A percentile compares a stretch with the other conserved stretches of the same genome.
Conservation (phyloP, 352 stramenopile genomes). For the Globisporangium echinulatum region DNA sequence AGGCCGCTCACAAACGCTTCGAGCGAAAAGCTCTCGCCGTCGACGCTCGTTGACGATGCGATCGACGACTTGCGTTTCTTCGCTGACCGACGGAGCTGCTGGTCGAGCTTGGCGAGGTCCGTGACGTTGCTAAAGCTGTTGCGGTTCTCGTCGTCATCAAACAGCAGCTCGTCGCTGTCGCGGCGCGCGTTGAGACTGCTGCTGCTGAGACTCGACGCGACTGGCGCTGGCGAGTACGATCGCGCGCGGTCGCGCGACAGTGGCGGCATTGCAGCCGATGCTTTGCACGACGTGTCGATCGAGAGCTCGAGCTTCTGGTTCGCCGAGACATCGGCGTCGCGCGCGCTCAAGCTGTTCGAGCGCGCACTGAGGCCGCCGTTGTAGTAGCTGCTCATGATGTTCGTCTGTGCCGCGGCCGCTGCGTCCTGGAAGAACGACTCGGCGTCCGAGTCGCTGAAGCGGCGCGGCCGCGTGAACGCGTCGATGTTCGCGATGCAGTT, state of each 20-base stretch:
- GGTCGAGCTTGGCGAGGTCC: slow-evolving; percentile 11
- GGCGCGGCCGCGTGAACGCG: slow-evolving; percentile 39
- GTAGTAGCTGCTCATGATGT: slow-evolving; percentile 9
- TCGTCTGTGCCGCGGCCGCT: slow-evolving; percentile 19
- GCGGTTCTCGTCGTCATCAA: slow-evolving; percentile 7
- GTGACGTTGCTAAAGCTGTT: slow-evolving; percentile 4
- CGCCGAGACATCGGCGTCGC: slow-evolving; percentile 4
- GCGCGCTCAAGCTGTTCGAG: neutral
- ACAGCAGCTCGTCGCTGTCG: neutral
- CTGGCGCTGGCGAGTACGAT: slow-evolving; percentile 8
- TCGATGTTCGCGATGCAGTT: slow-evolving; percentile 33
- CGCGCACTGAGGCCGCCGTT: neutral
- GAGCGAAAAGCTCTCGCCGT: slow-evolving; percentile 37
- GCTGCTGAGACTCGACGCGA: neutral
- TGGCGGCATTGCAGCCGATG: neutral
- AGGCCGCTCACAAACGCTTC: slow-evolving; percentile 34
- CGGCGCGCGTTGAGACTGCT: neutral
- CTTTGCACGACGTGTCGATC: slow-evolving; percentile 9
- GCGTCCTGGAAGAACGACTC: slow-evolving; percentile 55
- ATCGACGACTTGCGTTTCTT: slow-evolving; percentile 52
- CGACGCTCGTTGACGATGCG: slow-evolving; percentile 32
- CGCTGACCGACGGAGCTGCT: slow-evolving; percentile 5
- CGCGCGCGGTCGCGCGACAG: slow-evolving; percentile 8
- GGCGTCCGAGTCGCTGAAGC: slow-evolving; percentile 79
- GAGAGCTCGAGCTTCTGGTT: slow-evolving; percentile 13